These are phyloP conservation scores for Takashimella koratensis DNA, from an alignment of 1,284 basidiomycete genomes.

Conservation along the genomic window DNA sequence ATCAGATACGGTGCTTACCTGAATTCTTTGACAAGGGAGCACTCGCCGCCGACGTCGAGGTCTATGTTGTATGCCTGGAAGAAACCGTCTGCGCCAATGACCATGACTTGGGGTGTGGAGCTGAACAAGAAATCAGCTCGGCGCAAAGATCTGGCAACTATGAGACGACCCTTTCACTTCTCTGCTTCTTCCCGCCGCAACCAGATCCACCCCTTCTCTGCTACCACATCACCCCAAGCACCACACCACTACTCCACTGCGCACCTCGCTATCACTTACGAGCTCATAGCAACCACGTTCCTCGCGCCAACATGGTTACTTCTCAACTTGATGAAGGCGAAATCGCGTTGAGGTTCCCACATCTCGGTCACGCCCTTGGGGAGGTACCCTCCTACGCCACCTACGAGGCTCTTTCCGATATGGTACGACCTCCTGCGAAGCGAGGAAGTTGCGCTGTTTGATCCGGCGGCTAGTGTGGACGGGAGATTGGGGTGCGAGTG, in stretches of 20 bases:
- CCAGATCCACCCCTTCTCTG: background rate
- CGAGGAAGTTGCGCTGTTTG: constrained; percentile 31
- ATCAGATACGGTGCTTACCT: no score
- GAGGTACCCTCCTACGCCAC: constrained; percentile 82
- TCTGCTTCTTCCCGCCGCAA: no score
- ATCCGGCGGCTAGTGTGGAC: background rate
- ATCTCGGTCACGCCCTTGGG: constrained; percentile 89
- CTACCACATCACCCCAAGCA: background rate
- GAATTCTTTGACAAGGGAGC: constrained; percentile 89
- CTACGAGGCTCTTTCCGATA: constrained; percentile 72
- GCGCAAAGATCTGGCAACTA: no score
- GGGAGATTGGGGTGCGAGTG: constrained; percentile 1
- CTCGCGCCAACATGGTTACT: constrained; percentile 61
- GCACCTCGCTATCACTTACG: constrained; percentile 55
- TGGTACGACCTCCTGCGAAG: constrained; percentile 62
- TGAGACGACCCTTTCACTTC: no score
- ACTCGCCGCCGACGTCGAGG: constrained; percentile 93
- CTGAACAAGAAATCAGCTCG: constrained; percentile 48
- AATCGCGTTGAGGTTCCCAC: constrained; percentile 95
- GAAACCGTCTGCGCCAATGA: constrained; percentile 89
- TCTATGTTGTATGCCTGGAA: constrained; percentile 97
- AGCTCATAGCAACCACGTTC: constrained; percentile 79
- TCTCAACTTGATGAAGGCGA: constrained; percentile 88
- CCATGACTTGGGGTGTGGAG: constrained; percentile 94
- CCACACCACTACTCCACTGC: background rate